Base-by-base conservation (phyloP, 345 rosid genomes). In the Pistacia integerrima region DNA sequence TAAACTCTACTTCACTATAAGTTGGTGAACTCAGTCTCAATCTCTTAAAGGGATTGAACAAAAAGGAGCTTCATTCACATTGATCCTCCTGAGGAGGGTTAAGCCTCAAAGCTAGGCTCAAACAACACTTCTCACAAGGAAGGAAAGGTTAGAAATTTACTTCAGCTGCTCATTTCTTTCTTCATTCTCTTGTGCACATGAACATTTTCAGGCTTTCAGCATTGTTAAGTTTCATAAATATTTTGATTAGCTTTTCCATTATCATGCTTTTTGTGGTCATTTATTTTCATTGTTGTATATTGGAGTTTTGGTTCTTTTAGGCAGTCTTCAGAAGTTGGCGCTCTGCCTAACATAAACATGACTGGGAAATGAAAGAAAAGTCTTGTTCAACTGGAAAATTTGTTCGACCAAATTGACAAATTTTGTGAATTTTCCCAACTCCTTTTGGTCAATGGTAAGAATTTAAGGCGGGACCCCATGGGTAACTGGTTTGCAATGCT, bases 131-230 rank as follows among this genome's bases (percentile, higher is more conserved):
- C 73, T 52, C 68, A 57, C 30, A 51, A 63, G 48, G 48, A 72
- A 64, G 25, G 63, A 65, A 75, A 83, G 78, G 83, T 83, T 58
- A 20, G 70, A 72, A 14, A 60, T 61, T 64, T 33, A 20, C 41
- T 74, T 76, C 10, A 6, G 4, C 38, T 52, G 7, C 22, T 14
- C 16, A 41, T 76, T 72, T 69, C 1, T 68, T 11, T 33, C 11
- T 51, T 79, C 38, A 16, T 72, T 64, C 38, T 71, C 1, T 44
- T 41, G 46, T 41, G 56, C 69, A 56, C 72, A 64, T 75, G 72
- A 18, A 20, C 64, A 11, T 61, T 13, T 59, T 28, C 18, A 52
- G 59, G 25, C 25, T 25, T 25, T 25, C 64, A 9, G 25, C 25
- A 57, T 12, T 63, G 36, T n/a, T 41, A 44, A 38, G 14, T 10